Conservation (phyloP, 1,284 basidiomycete species). For the Sanghuangporus weigelae region DNA sequence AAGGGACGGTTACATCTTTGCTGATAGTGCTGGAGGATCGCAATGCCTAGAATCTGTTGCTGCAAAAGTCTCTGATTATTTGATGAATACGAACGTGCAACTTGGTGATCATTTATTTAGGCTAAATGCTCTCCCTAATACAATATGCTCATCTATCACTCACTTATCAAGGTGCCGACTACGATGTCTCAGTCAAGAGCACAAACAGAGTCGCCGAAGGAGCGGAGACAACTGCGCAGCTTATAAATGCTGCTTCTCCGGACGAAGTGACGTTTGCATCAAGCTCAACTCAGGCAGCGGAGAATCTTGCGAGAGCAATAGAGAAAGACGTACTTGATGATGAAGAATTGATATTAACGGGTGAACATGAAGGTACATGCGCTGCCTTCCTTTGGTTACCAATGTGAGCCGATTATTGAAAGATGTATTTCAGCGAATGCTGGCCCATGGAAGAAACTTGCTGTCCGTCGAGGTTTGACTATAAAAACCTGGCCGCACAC, state of each 20-base stretch:
- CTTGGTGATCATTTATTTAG: slow-evolving; percentile 35
- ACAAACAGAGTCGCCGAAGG: slow-evolving; percentile 50
- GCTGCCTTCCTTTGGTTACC: background rate
- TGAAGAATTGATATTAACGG: slow-evolving; percentile 71
- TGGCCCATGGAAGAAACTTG: slow-evolving; percentile 76
- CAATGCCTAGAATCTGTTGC: slow-evolving; percentile 54
- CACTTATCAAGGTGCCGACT: slow-evolving; percentile 40
- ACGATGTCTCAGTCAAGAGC: slow-evolving; percentile 49
- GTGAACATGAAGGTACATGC: slow-evolving; percentile 68
- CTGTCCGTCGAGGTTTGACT: slow-evolving; percentile 46
- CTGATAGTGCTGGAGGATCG: slow-evolving; percentile 77
- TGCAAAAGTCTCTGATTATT: slow-evolving; percentile 58
- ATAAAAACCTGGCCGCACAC: slow-evolving; percentile 58
- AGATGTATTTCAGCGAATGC: slow-evolving; percentile 48
- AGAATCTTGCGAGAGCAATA: slow-evolving; percentile 58
- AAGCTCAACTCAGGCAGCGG: slow-evolving; percentile 62
- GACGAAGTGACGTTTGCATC: slow-evolving; percentile 64
- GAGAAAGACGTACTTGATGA: slow-evolving; percentile 46
- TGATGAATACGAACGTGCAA: slow-evolving; percentile 68
- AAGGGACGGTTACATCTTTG: slow-evolving; percentile 58
- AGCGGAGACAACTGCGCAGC: slow-evolving; percentile 44
- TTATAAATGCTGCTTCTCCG: slow-evolving; percentile 57
- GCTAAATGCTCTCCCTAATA: background rate
- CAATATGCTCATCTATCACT: background rate
- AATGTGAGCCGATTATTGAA: background rate